Percentiles rank a stretch among this genome's conserved stretches.
phyloP scores from a whole-genome alignment of 208 protist species.

The Leishmania tarentolae region DNA sequence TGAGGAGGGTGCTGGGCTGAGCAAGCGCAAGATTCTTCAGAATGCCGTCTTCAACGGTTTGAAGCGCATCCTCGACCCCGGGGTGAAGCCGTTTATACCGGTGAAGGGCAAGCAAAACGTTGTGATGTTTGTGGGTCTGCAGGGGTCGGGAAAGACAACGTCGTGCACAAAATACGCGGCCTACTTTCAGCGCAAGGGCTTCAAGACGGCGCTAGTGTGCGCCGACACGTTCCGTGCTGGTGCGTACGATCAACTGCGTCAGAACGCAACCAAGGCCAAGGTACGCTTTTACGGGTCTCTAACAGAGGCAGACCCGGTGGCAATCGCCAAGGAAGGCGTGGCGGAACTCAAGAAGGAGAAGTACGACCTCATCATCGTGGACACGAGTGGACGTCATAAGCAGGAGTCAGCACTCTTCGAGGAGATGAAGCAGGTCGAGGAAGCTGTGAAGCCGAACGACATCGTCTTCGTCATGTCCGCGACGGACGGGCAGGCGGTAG shows the following conservation, averaged over 20 bases:
- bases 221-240: conserved; percentile 98
- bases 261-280: conserved; percentile 99
- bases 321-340: conserved; percentile 97
- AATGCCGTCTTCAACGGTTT: conserved; percentile 96
- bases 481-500: conserved; percentile 97
- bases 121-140: conserved; percentile 99
- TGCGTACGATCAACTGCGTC: conserved; percentile 98
- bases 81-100: conserved; percentile 95
- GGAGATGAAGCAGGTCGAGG: conserved; percentile 97
- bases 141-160: conserved; percentile 98
- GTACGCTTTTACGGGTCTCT: conserved; percentile 98
- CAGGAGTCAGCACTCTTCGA: conserved; percentile 98
- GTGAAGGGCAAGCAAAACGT: conserved; percentile 97
- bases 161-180: conserved; percentile 98
- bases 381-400: conserved; percentile 99
- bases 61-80: conserved; percentile 97
- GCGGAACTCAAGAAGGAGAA: conserved; percentile 96
- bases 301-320: conserved; percentile 96
- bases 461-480: conserved; percentile 98
- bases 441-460: conserved; percentile 93
- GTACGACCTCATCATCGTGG: conserved; percentile 99
- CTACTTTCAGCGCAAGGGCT: conserved; percentile 96
- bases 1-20: conserved; percentile 94
- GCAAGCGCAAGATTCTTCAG: conserved; percentile 97
- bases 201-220: conserved; percentile 97